Evolutionary conservation across 768 basidiomycete genomes (phyloP), one percentile per base, ranked within the genome.

Genomic region (Boletales sp.): DNA sequence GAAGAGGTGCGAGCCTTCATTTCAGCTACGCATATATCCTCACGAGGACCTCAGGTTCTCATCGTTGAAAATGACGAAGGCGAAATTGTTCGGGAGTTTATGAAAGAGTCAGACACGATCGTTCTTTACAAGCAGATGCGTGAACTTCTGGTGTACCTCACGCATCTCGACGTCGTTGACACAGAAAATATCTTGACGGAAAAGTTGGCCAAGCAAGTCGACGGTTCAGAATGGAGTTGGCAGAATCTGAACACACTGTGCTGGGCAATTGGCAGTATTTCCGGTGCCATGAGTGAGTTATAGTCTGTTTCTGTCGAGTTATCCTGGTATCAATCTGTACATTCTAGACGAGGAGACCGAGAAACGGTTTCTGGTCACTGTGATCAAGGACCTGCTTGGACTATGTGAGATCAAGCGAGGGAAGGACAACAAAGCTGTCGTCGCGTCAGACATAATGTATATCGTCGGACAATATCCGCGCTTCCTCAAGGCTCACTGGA

Each of bases 401-500:
- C 69, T 99, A 34, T 94, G 91, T 64, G 97, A 99, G 74, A 94
- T 97, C 71, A 98, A 98, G 72, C 87, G 94, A 44, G 97, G 97
- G 35, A 98, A 99, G 70, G 97, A 98, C 74, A 98, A 99, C 81
- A 99, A 99, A 68, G 97, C 97, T 4, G 94, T 98, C 55, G 95
- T 98, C 58, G 91, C 91, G 8, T 92, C 90, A 24, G 87, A 93
- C 62, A 93, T 93, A 67, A 93, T 93, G 90, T 99, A 99, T 68
- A 99, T 97, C 63, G 97, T 99, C 55, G 97, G 97, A 43, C 97
- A 99, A 72, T 99, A 99, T 65, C 97, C 97, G 40, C 86, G 97
- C 32, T 99, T 98, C 83, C 83, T 99, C 63, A 98, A 97, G 69
- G 97, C 97, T 15, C 97, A 99, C 68, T 99, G 97, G 97, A 99